Evolutionary conservation across 164 flowering plant genomes (phyloP), one percentile per base, ranked within the genome.

Genomic region (Berberis thunbergii): DNA sequence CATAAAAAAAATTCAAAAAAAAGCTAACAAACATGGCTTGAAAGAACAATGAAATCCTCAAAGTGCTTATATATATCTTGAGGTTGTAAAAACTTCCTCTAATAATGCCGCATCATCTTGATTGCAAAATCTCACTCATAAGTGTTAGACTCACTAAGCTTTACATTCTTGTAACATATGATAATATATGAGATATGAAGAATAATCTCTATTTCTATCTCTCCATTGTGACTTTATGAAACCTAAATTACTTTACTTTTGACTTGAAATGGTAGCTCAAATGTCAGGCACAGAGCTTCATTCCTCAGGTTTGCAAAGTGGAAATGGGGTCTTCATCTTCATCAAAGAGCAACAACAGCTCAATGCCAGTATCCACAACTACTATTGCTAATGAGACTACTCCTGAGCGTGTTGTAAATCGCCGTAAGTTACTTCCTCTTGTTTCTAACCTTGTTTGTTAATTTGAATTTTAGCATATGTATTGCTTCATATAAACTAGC

Each of bases 331-430:
- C 26, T 26, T 81, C 96, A 3, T 13, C 59, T 1, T 83, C 97
- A 26, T 86, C 91, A 60, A 83, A 69, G 68, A 61, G 75, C 80
- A 81, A 70, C 80, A 85, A 76, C 76, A 60, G 69, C 10, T 42
- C 81, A 53, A 62, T 70, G 66, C 75, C 77, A 52, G 5, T 4
- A 6, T 72, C 80, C 2, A 12, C 64, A 4, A 2, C 67, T 38
- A 12, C 64, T n/a, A 72, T 55, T 10, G 64, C 61, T 5, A 86
- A 83, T 40, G 75, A 81, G 64, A 75, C 8, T 4, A 39, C 26
- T 26, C 26, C 26, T 26, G 26, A 26, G 26, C 26, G 86, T 64
- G 70, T 69, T 40, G 77, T 78, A 39, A 89, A 85, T 60, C 83
- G 86, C 56, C 96, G 98, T 92, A 54, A 71, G 87, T 68, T 12